Conservation (phyloP, 441 rosid species). For the Mallotus repandus region DNA sequence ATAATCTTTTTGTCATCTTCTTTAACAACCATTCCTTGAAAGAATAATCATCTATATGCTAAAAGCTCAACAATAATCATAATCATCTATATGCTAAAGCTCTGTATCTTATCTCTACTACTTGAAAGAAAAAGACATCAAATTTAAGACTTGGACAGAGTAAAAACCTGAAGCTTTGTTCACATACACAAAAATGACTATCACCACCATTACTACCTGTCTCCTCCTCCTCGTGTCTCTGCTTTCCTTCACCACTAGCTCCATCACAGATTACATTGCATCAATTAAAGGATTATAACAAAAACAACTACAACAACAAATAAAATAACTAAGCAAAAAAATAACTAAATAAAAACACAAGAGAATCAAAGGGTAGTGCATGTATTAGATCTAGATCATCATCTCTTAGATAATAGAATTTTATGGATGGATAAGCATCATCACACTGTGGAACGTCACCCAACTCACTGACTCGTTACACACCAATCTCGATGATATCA, state of each 20-base stretch:
- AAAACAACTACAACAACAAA: too few relatives aligned
- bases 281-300: too few relatives aligned
- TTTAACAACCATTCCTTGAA: background rate
- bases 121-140: background rate
- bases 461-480: too few relatives aligned
- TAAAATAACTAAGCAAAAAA: too few relatives aligned
- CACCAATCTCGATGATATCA: too few relatives aligned
- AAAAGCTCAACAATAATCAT: background rate
- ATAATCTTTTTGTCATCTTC: background rate
- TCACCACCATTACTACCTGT: background rate
- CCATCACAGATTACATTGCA: conserved; percentile 11
- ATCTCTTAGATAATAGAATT: too few relatives aligned
- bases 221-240: conserved; percentile 21
- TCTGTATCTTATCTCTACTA: background rate
- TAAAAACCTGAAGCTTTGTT: background rate
- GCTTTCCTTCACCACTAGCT: conserved; percentile 15
- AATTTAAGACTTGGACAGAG: background rate
- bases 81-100: background rate
- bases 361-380: too few relatives aligned
- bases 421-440: too few relatives aligned
- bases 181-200: conserved; percentile 4
- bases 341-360: too few relatives aligned
- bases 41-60: background rate
- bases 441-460: too few relatives aligned
- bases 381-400: too few relatives aligned